Evolutionary conservation across 2,329 filamentous ascomycete species (phyloP).

Genomic region (Microcyclospora tardicrescens): DNA sequence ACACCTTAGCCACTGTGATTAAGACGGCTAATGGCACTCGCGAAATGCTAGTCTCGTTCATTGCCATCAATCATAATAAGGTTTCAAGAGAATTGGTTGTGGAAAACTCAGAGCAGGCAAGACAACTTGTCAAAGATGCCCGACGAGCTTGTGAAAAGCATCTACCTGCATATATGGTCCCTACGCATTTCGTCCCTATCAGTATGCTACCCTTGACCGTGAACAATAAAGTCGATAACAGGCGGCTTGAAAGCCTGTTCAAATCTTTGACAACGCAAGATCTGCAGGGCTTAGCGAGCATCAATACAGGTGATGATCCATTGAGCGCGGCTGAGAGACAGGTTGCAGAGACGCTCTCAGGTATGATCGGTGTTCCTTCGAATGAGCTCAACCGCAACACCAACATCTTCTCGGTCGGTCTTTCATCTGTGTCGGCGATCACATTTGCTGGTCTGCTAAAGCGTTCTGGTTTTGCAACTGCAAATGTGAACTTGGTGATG

Average conservation of each 20-base stretch:
- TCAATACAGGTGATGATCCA: slow-evolving; percentile 7
- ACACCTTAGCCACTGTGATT: slow-evolving; percentile 64
- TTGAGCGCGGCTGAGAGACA: slow-evolving; percentile 29
- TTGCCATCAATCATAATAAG: slow-evolving; percentile 26
- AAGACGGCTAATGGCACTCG: slow-evolving; percentile 61
- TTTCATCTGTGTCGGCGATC: slow-evolving; percentile 79
- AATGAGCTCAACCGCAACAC: slow-evolving; percentile 39
- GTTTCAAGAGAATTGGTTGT: slow-evolving; percentile 21
- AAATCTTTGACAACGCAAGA: slow-evolving; percentile 44
- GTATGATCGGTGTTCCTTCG: slow-evolving; percentile 36
- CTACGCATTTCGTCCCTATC: slow-evolving; percentile 65
- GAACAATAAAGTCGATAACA: slow-evolving; percentile 81
- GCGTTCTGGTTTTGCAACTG: slow-evolving; percentile 45
- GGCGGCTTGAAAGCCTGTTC: slow-evolving; percentile 55
- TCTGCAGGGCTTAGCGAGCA: slow-evolving; percentile 38
- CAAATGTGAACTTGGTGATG: slow-evolving; percentile 55
- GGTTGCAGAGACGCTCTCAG: slow-evolving; percentile 43
- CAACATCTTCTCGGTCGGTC: slow-evolving; percentile 72
- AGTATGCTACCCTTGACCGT: slow-evolving; percentile 63
- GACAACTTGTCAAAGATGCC: slow-evolving; percentile 15
- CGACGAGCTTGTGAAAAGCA: slow-evolving; percentile 49
- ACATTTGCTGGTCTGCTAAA: slow-evolving; percentile 54
- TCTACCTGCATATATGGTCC: slow-evolving; percentile 80
- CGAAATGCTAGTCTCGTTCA: slow-evolving; percentile 70
- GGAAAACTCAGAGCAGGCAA: slow-evolving; percentile 17